phyloP scores from a whole-genome alignment of 2,329 filamentous ascomycete species.

The Clonostachys solani region DNA sequence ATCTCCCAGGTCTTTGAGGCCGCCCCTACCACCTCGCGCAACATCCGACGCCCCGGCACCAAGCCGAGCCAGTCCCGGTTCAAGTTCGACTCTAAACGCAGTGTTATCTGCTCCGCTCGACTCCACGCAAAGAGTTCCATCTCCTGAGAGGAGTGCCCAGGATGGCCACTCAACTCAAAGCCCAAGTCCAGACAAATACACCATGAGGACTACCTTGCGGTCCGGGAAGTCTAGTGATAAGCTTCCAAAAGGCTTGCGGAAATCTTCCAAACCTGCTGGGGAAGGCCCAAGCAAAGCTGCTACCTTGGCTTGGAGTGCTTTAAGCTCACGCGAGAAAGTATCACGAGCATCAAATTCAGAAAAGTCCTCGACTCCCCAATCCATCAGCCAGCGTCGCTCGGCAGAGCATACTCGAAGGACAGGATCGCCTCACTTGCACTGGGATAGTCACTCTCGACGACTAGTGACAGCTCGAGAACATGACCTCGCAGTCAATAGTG shows the following conservation, averaged over 20 bases:
- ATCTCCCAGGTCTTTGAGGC: slow-evolving; percentile 45
- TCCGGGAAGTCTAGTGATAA: slow-evolving; percentile 40
- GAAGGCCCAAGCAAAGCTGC: slow-evolving; percentile 62
- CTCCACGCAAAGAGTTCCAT: slow-evolving; percentile 18
- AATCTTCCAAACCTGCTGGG: slow-evolving; percentile 31
- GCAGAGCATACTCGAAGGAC: slow-evolving; percentile 24
- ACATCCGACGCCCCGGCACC: slow-evolving; percentile 36
- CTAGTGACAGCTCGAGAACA: slow-evolving; percentile 35
- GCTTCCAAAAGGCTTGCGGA: slow-evolving; percentile 28
- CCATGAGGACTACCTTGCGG: slow-evolving; percentile 58
- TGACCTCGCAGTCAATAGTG: slow-evolving; percentile 15
- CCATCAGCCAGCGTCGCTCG: slow-evolving; percentile 12
- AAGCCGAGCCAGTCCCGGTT: too few species aligned
- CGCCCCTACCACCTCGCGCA: slow-evolving; percentile 47
- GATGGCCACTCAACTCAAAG: slow-evolving; percentile 37
- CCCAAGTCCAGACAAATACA: slow-evolving; percentile 57
- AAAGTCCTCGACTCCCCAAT: background rate
- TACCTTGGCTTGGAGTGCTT: slow-evolving; percentile 54
- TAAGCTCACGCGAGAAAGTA: slow-evolving; percentile 31
- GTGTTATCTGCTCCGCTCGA: slow-evolving; percentile 1
- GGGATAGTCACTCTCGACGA: slow-evolving; percentile 52
- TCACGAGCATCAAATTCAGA: background rate
- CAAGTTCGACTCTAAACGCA: too few species aligned
- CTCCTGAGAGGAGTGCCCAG: slow-evolving; percentile 20
- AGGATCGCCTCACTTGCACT: slow-evolving; percentile 30